Evolutionary conservation across 1,284 basidiomycete species (phyloP).

Genomic region (Exobasidium cylindrosporum): DNA sequence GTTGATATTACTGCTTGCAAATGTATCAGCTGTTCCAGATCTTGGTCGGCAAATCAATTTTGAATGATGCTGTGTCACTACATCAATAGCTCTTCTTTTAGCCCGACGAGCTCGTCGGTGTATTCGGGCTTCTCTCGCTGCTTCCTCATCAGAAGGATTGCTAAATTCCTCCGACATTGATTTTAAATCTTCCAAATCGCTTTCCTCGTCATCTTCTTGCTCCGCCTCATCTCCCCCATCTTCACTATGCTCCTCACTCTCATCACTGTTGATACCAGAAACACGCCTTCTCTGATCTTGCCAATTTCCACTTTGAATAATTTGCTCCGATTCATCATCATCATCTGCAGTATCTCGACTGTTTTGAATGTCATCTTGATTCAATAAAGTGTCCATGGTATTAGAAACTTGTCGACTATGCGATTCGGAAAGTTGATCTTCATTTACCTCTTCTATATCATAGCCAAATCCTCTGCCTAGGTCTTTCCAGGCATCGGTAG

Average conservation of each 20-base stretch:
- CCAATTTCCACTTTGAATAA: background rate
- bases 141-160: slow-evolving; percentile 48
- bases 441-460: slow-evolving; percentile 21
- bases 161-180: slow-evolving; percentile 35
- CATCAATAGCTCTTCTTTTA: slow-evolving; percentile 14
- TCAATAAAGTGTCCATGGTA: background rate
- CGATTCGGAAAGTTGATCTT: slow-evolving; percentile 19
- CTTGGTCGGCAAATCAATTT: slow-evolving; percentile 18
- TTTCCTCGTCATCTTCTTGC: background rate
- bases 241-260: slow-evolving; percentile 18
- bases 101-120: slow-evolving; percentile 28
- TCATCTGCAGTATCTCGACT: slow-evolving; percentile 31
- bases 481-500: slow-evolving; percentile 32
- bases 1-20: slow-evolving; percentile 30
- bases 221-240: slow-evolving; percentile 5
- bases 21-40: slow-evolving; percentile 31
- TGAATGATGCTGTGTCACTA: slow-evolving; percentile 8
- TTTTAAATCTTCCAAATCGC: slow-evolving; percentile 20
- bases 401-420: background rate
- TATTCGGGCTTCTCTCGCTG: slow-evolving; percentile 28
- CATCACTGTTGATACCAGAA: background rate
- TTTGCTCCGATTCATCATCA: slow-evolving; percentile 19
- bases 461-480: slow-evolving; percentile 41
- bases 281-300: background rate
- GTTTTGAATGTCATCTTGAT: background rate